phyloP scores from a whole-genome alignment of 2,329 filamentous ascomycete species.

The Macrophomina pseudophaseolina region DNA sequence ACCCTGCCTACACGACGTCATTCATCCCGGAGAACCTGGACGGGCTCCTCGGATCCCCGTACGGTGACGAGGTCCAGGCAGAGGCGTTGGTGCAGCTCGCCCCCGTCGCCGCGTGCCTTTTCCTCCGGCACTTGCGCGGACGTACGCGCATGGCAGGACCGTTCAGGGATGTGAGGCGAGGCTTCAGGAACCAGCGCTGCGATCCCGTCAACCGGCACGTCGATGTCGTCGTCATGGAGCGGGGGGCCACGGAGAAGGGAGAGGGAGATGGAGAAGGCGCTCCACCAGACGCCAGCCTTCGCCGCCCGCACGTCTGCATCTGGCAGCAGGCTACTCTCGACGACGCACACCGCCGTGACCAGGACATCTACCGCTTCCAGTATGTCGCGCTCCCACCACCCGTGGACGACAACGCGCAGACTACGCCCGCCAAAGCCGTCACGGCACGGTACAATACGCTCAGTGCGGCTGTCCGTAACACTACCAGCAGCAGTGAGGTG shows the following conservation, averaged over 20 bases:
- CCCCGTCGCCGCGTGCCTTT: background rate
- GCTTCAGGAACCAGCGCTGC: constrained; percentile 42
- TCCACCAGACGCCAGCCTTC: too few species aligned
- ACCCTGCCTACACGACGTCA: constrained; percentile 48
- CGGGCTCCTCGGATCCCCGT: constrained; percentile 32
- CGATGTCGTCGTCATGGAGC: background rate
- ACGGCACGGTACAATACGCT: background rate
- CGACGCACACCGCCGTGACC: too few species aligned
- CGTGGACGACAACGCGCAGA: background rate
- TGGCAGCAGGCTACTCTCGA: background rate
- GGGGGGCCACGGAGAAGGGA: too few species aligned
- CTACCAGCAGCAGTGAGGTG: constrained; percentile 29
- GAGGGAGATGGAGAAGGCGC: too few species aligned
- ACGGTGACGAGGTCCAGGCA: background rate
- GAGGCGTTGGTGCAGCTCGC: too few species aligned
- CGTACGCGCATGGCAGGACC: background rate
- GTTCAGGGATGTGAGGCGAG: constrained; percentile 34
- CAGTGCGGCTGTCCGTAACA: constrained; percentile 32
- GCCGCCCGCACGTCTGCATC: background rate
- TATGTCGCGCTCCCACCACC: background rate
- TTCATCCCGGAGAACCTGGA: constrained; percentile 37
- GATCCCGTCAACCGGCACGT: constrained; percentile 39
- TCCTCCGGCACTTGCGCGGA: background rate
- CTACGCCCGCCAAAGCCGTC: background rate
- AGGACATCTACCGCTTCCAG: background rate